Percentiles rank a stretch among this genome's conserved stretches.
Evolutionary conservation across 2,329 filamentous ascomycete genomes (phyloP).

Genomic region (Podosphaera xanthii): DNA sequence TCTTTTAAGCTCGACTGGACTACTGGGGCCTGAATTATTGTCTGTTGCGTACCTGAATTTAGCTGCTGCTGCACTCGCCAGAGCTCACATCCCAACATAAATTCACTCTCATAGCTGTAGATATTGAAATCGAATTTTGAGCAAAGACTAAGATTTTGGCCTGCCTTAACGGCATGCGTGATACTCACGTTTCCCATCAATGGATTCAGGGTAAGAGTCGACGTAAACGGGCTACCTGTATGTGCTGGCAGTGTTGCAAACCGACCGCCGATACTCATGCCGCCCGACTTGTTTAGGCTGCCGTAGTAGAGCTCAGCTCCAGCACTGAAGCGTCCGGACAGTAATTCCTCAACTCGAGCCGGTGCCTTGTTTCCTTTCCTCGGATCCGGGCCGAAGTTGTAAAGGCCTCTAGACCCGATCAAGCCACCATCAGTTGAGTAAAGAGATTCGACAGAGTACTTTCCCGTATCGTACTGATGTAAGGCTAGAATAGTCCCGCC

Average conservation of each 20-base stretch:
- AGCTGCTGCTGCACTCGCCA: conserved; percentile 40
- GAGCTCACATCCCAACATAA: conserved; percentile 77
- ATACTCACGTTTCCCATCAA: conserved; percentile 84
- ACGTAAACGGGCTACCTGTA: conserved; percentile 73
- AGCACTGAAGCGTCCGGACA: conserved; percentile 66
- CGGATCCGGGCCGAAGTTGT: conserved; percentile 53
- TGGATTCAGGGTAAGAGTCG: conserved; percentile 81
- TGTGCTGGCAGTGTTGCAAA: conserved; percentile 71
- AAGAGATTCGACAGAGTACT: conserved; percentile 72
- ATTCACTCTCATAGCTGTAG: conserved; percentile 90
- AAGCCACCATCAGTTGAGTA: conserved; percentile 83
- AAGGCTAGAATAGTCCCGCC: conserved; percentile 54
- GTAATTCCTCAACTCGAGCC: conserved; percentile 26
- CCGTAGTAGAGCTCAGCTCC: conserved; percentile 93
- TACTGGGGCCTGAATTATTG: conserved; percentile 1
- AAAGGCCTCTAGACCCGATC: conserved; percentile 68
- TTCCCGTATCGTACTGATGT: conserved; percentile 63
- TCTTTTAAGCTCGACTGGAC: conserved; percentile 25
- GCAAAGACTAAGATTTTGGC: conserved; percentile 60
- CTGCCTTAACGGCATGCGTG: conserved; percentile 77
- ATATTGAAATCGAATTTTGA: conserved; percentile 93
- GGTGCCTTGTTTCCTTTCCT: conserved; percentile 9
- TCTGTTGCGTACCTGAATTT: no score
- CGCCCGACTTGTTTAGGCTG: conserved; percentile 78
- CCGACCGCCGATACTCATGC: conserved; percentile 66